Base-by-base conservation (phyloP, 2,329 filamentous ascomycete species). In the Stagonosporopsis cucurbitacearum region DNA sequence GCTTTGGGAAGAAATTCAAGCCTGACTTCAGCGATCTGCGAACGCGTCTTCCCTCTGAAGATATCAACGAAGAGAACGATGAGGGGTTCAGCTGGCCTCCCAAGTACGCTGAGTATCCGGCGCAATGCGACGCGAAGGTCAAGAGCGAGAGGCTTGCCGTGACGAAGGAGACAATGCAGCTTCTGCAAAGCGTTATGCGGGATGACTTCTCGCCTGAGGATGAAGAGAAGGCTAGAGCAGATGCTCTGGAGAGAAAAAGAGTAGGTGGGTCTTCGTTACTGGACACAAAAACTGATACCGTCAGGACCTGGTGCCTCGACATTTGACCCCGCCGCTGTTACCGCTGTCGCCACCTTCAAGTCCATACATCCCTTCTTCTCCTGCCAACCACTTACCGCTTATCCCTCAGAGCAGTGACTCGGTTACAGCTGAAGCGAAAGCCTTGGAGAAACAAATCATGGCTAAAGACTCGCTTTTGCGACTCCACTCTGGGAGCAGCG, bases 311-410 rank as follows among this genome's bases (percentile, higher is more conserved):
- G 19, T 39, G 43, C 23, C 53, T 46, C 53, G 53, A 50, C 32
- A 56, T 15, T 11, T 81, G n/a, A 79, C 80, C 2, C 81, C 81
- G n/a, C 79, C 79, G 4, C 61, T 84, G 8, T 70, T 83, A 17
- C 79, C 80, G 17, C 51, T 77, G 3, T 78, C 79, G 25, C 80
- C 79, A 23, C 64, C 72, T 6, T 48, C 68, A 25, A 71, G 64
- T 39, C 78, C 76, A 4, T 75, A 75, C 33, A 55, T 76, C 36
- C 76, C 77, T 4, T 77, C 75, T 5, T 78, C 77, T 5, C 72
- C 76, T 4, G 69, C 60, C 7, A 72, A 72, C 46, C 62, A 65
- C 33, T 54, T 81, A 9, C 66, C 75, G n/a, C 53, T 78, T 13
- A 57, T 75, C 2, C 74, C 77, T 7, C 73, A 77, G 5, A 66